Base-by-base conservation (phyloP, 768 basidiomycete species). In the Pleurotus platypus region DNA sequence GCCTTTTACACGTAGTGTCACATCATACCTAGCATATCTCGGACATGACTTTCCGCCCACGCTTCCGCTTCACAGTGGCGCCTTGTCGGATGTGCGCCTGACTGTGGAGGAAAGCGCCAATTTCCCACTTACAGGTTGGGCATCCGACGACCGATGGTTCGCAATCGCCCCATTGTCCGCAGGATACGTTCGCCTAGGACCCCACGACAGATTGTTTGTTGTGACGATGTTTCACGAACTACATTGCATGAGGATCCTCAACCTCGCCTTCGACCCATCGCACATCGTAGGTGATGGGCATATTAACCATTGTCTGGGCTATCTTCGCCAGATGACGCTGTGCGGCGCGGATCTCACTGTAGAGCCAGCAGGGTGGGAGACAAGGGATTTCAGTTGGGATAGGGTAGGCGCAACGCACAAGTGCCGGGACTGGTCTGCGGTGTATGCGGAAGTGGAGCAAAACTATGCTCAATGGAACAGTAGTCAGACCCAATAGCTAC, bases 341-440 rank as follows among this genome's bases (percentile, higher is more conserved):
- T 78, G 77, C 56, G 56, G 61, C 8, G 69, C 77, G 15, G 76
- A 78, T 62, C 50, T 72, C 13, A 75, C 74, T 5, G 58, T 78
- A 37, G 77, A 78, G 50, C 68, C 67, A 0, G 74, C 63, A 0
- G 65, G 70, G 38, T 70, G 69, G 38, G 49, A 50, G 56, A 39
- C 58, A 39, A 48, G 64, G 15, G 61, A 71, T 46, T 69, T 68
- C 49, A 61, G 50, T 4, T 49, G 51, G 16, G 62, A 69, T 22
- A 54, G 69, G 38, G 46, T 61, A 8, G 69, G 69, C 1, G 62
- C 64, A 1, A 64, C 65, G 4, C 68, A 72, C 55, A 55, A 58
- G n/a, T 75, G 72, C 54, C 55, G 59, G 13, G 71, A 74, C 58
- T 72, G 69, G 69, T 56, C 49, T 3, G 39, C 54, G 3, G 58